A percentile compares a stretch with the other conserved stretches of the same genome.
phyloP scores from a whole-genome alignment of 2,329 filamentous ascomycete species.

The Aspergillus sp. region DNA sequence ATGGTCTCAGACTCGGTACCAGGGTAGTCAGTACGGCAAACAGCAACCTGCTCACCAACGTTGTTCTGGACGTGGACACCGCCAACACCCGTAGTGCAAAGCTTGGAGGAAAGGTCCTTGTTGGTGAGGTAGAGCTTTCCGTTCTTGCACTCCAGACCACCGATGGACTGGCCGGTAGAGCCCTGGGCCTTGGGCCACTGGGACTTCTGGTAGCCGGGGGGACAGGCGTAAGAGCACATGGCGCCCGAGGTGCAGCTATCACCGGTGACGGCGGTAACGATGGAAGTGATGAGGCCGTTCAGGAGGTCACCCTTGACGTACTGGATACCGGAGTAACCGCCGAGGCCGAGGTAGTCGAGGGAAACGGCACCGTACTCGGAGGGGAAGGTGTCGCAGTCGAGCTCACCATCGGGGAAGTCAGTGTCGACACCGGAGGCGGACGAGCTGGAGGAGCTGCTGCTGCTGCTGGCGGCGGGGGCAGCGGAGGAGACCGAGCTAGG shows the following conservation, averaged over 20 bases:
- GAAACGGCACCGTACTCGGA: slow-evolving; percentile 72
- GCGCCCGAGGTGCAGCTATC: slow-evolving; percentile 56
- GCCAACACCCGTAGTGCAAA: slow-evolving; percentile 70
- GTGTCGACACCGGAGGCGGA: slow-evolving; percentile 53
- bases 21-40: slow-evolving; percentile 96
- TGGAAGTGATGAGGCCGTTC: slow-evolving; percentile 57
- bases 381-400: slow-evolving; percentile 71
- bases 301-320: slow-evolving; percentile 43
- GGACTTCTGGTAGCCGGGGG: slow-evolving; percentile 83
- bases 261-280: slow-evolving; percentile 60
- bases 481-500: slow-evolving; percentile 14
- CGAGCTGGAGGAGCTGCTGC: slow-evolving; percentile 18
- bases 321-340: slow-evolving; percentile 79
- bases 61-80: slow-evolving; percentile 73
- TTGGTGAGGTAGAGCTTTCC: slow-evolving; percentile 78
- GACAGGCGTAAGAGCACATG: slow-evolving; percentile 92
- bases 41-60: slow-evolving; percentile 59
- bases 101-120: slow-evolving; percentile 53
- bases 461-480: slow-evolving; percentile 18
- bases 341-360: slow-evolving; percentile 63
- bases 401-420: slow-evolving; percentile 69
- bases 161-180: slow-evolving; percentile 73
- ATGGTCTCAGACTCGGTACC: slow-evolving; percentile 86
- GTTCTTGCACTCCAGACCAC: slow-evolving; percentile 71
- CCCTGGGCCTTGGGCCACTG: slow-evolving; percentile 85